Percentiles rank a stretch among this genome's conserved stretches.
phyloP scores from a whole-genome alignment of 2,329 filamentous ascomycete genomes.

The Sarocladium strictum region DNA sequence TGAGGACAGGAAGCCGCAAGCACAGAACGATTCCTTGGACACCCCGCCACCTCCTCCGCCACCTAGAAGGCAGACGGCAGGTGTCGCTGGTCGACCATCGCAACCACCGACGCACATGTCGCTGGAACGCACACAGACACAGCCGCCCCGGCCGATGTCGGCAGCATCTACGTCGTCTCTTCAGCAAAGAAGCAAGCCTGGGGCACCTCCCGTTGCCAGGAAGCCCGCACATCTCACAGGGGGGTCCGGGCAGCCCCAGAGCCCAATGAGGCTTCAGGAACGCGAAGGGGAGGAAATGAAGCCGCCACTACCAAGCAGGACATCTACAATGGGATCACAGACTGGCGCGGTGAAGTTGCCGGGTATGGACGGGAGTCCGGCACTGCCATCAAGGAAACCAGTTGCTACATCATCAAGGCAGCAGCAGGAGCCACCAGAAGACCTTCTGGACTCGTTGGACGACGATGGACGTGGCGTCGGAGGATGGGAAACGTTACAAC shows the following conservation, averaged over 20 bases:
- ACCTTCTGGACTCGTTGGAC: conserved; percentile 41
- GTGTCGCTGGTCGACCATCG: conserved; percentile 9
- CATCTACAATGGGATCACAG: background rate
- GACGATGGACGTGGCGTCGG: conserved; percentile 42
- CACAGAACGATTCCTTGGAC: background rate
- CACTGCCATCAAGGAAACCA: conserved; percentile 20
- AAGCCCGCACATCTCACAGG: conserved; percentile 51
- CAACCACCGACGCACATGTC: background rate
- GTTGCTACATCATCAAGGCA: conserved; percentile 14
- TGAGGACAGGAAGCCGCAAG: conserved; percentile 29
- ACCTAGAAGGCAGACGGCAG: conserved; percentile 33
- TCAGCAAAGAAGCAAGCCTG: conserved; percentile 27
- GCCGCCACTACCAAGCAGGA: conserved; percentile 3
- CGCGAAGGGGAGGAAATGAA: background rate
- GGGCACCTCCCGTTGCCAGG: conserved; percentile 53
- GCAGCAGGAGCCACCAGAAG: conserved; percentile 25
- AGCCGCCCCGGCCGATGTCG: conserved; percentile 26
- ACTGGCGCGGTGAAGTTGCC: background rate
- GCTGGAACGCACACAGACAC: conserved; percentile 15
- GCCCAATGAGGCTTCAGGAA: conserved; percentile 8
- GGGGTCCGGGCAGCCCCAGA: background rate
- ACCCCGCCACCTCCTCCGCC: conserved; percentile 32
- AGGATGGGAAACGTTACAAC: conserved; percentile 51
- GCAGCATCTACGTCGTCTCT: conserved; percentile 27
- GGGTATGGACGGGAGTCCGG: conserved; percentile 12